Conservation (phyloP, 345 rosid genomes). For the Viola odorata region DNA sequence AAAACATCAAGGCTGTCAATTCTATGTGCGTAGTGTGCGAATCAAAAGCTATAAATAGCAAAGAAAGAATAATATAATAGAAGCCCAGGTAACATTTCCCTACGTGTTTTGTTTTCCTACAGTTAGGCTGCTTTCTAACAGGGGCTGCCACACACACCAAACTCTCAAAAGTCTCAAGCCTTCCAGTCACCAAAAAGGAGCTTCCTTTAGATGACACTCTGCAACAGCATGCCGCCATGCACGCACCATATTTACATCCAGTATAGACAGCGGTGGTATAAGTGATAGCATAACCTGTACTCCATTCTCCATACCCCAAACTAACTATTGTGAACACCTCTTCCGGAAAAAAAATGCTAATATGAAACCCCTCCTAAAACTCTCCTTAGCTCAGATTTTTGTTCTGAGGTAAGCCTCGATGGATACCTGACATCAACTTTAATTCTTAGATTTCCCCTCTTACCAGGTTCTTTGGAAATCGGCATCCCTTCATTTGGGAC, state of each 20-base stretch:
- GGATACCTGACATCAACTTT: constrained; percentile 84
- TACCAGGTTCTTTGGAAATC: constrained; percentile 71
- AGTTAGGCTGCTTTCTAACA: no score
- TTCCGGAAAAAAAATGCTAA: constrained; percentile 18
- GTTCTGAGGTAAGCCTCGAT: constrained; percentile 60
- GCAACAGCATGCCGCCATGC: neutral
- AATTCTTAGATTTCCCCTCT: constrained; percentile 72
- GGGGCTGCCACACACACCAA: neutral
- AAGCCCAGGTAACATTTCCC: no score
- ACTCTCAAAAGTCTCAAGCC: constrained; percentile 3
- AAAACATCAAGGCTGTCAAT: no score
- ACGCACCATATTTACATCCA: constrained; percentile 26
- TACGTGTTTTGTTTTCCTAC: no score
- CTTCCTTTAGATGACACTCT: constrained; percentile 26
- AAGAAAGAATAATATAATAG: no score
- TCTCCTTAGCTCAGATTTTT: constrained; percentile 77
- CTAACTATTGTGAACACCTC: constrained; percentile 6
- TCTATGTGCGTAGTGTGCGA: no score
- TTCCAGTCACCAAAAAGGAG: neutral
- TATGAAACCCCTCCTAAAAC: constrained; percentile 59
- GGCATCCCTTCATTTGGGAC: constrained; percentile 95
- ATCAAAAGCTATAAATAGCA: no score
- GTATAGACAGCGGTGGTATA: neutral
- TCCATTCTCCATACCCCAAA: no score
- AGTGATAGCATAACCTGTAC: no score